These are phyloP conservation scores for Tulasnella sp. DNA, from an alignment of 768 basidiomycete genomes.

Conservation along the genomic window DNA sequence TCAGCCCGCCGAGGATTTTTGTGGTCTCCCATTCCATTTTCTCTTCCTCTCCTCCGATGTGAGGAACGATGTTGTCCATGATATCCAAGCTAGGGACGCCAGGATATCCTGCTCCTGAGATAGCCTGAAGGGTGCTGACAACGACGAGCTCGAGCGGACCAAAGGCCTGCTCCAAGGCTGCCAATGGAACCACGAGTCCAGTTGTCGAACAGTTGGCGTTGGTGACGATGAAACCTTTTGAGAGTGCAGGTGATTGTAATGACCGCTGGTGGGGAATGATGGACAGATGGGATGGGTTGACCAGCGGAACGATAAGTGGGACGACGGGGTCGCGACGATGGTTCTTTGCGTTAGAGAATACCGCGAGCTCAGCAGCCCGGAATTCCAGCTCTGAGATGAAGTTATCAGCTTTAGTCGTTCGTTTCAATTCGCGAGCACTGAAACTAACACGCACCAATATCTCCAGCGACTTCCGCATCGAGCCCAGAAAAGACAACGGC, in stretches of 20 bases:
- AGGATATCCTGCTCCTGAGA: constrained; percentile 97
- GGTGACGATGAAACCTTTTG: constrained; percentile 89
- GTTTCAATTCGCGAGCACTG: background rate
- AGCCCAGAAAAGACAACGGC: constrained; percentile 91
- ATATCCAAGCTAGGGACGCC: constrained; percentile 88
- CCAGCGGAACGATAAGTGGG: constrained; percentile 93
- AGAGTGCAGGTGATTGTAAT: constrained; percentile 61
- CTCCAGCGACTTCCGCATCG: constrained; percentile 90
- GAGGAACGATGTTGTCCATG: constrained; percentile 92
- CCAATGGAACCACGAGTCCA: constrained; percentile 84
- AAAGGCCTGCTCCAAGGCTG: constrained; percentile 83
- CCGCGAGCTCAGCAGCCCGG: constrained; percentile 77
- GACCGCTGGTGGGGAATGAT: constrained; percentile 81
- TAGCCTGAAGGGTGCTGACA: constrained; percentile 96
- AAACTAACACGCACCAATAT: constrained; percentile 65
- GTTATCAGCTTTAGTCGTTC: constrained; percentile 16
- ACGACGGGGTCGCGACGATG: constrained; percentile 87
- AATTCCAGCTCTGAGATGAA: constrained; percentile 69
- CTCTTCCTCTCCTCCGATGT: constrained; percentile 91
- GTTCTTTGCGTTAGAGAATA: constrained; percentile 98
- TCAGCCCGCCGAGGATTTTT: constrained; percentile 89
- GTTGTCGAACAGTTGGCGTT: constrained; percentile 99
- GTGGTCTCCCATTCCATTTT: constrained; percentile 99
- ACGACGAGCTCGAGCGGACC: constrained; percentile 90
- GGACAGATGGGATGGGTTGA: constrained; percentile 80